Percentiles rank a stretch among this genome's conserved stretches.
phyloP scores from a whole-genome alignment of 495 filamentous ascomycete genomes.

The Penicillium coprophilum region DNA sequence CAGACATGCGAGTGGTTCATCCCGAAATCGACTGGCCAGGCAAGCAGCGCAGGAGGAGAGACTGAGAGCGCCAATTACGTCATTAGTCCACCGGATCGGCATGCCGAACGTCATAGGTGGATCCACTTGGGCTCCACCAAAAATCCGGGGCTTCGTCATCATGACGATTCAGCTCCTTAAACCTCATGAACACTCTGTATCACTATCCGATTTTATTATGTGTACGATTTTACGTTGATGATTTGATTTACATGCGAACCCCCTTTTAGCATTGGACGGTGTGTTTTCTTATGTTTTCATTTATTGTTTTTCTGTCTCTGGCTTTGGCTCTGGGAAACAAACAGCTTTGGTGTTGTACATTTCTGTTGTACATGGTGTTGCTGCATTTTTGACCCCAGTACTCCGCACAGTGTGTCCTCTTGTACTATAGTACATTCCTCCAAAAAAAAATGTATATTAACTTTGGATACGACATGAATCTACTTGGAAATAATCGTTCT shows the following conservation, averaged over 20 bases:
- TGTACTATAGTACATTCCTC: slow-evolving; percentile 9
- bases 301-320: not conserved
- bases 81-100: slow-evolving; percentile 19
- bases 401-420: slow-evolving; percentile 8
- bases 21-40: slow-evolving; percentile 79
- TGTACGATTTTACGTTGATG: slow-evolving; percentile 31
- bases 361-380: slow-evolving; percentile 16
- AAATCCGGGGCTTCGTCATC: slow-evolving; percentile 15
- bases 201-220: slow-evolving; percentile 8
- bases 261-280: slow-evolving; percentile 22
- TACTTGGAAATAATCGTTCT: not conserved
- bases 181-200: slow-evolving; percentile 20
- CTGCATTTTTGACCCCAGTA: slow-evolving; percentile 10
- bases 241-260: slow-evolving; percentile 25
- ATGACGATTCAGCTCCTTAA: slow-evolving; percentile 24
- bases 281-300: slow-evolving; percentile 8
- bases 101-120: slow-evolving; percentile 22
- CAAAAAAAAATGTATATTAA: slow-evolving; percentile 14
- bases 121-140: not conserved
- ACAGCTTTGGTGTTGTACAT: slow-evolving; percentile 17
- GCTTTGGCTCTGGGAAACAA: slow-evolving; percentile 3
- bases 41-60: slow-evolving; percentile 52
- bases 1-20: slow-evolving; percentile 82
- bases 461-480: slow-evolving; percentile 9
- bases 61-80: slow-evolving; percentile 27